phyloP scores from a whole-genome alignment of 192 early-diverging fungal genomes.

The Coemansia sp. region DNA sequence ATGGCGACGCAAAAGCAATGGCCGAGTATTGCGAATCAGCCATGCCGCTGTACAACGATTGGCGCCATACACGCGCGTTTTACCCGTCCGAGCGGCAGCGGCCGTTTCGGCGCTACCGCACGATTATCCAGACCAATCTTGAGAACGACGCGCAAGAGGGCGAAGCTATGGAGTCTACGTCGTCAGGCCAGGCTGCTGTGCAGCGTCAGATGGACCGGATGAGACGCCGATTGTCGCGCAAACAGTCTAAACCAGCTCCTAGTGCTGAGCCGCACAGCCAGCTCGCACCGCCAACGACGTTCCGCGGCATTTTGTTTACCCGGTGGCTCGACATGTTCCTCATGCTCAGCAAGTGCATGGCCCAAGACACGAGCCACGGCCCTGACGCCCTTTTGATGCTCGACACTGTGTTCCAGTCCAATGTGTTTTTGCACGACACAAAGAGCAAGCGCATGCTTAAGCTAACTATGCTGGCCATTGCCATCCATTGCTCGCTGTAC shows the following conservation, averaged over 20 bases:
- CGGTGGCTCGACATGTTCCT: constrained; percentile 53
- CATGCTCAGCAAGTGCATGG: constrained; percentile 41
- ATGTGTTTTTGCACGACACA: constrained; percentile 22
- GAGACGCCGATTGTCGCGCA: constrained; percentile 31
- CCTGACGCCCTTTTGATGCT: constrained; percentile 34
- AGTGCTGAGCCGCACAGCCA: not conserved
- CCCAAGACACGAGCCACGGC: constrained; percentile 8
- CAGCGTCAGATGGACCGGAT: constrained; percentile 39
- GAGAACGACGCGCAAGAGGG: constrained; percentile 24
- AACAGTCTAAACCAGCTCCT: constrained; percentile 10
- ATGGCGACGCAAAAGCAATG: constrained; percentile 7
- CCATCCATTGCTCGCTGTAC: constrained; percentile 8
- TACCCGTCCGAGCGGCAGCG: constrained; percentile 19
- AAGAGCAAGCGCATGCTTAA: constrained; percentile 17
- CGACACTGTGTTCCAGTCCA: constrained; percentile 36
- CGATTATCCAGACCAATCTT: constrained; percentile 13
- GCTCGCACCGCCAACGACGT: constrained; percentile 29
- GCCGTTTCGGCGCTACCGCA: constrained; percentile 49
- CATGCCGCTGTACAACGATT: constrained; percentile 35
- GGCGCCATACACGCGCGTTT: constrained; percentile 40
- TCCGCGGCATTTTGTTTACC: constrained; percentile 44
- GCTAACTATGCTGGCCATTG: constrained; percentile 28
- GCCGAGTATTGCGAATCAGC: constrained; percentile 40
- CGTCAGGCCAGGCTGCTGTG: constrained; percentile 22
- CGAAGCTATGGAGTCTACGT: constrained; percentile 8